Conservation (phyloP, 2,329 filamentous ascomycete species). For the Cryoendolithus antarcticus region DNA sequence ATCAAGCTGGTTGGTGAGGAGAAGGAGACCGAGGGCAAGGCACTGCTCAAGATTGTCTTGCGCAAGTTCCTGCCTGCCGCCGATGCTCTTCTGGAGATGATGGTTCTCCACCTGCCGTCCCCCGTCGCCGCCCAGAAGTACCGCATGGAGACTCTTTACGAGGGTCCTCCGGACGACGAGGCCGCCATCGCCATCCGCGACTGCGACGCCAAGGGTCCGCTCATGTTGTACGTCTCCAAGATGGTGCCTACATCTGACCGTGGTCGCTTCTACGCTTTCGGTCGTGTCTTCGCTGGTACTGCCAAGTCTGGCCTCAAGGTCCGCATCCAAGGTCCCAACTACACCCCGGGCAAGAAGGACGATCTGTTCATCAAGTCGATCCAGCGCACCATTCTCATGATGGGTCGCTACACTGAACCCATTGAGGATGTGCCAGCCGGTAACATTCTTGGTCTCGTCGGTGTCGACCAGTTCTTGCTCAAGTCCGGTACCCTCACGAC, state of each 20-base stretch:
- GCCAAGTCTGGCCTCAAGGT: conserved; percentile 97
- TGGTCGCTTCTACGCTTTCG: conserved; percentile 99
- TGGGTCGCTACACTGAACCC: conserved; percentile 97
- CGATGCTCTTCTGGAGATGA: conserved; percentile 98
- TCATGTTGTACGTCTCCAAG: conserved; percentile 99
- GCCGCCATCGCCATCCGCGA: conserved; percentile 93
- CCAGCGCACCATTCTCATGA: conserved; percentile 99
- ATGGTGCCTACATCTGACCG: conserved; percentile 99
- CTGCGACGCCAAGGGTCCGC: conserved; percentile 93
- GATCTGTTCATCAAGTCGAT: conserved; percentile 99
- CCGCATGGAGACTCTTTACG: conserved; percentile 96
- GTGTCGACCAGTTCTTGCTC: conserved; percentile 99
- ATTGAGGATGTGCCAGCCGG: conserved; percentile 98
- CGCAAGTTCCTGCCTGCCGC: conserved; percentile 96
- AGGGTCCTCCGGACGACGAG: conserved; percentile 89
- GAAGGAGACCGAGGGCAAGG: conserved; percentile 91
- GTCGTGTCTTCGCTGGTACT: conserved; percentile 99
- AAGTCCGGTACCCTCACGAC: conserved; percentile 99
- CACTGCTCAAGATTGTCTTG: conserved; percentile 96
- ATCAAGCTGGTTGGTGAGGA: conserved; percentile 84
- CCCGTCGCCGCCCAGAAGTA: conserved; percentile 93
- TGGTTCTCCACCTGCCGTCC: conserved; percentile 97
- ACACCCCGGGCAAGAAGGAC: conserved; percentile 94
- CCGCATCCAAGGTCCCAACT: conserved; percentile 99
- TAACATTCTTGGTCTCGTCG: conserved; percentile 99